phyloP scores from a whole-genome alignment of 1,139 yeast species.

The Kodamaea ohmeri region DNA sequence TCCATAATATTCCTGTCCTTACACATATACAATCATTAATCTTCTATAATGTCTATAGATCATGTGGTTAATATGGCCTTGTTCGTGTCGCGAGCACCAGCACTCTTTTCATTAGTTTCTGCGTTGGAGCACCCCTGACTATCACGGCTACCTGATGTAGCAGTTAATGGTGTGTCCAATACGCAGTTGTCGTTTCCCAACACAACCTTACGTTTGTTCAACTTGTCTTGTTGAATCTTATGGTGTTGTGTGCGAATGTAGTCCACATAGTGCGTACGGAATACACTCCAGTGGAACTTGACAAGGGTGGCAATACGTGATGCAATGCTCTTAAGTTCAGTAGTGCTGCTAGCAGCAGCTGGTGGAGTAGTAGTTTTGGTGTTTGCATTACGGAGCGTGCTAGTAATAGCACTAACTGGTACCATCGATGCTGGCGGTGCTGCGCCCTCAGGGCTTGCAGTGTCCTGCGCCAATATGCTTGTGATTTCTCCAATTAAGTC shows the following conservation, averaged over 20 bases:
- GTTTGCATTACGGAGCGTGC: conserved; percentile 7
- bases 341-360: conserved; percentile 13
- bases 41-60: conserved; percentile 10
- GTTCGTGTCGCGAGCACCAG: conserved; percentile 9
- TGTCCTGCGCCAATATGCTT: conserved; percentile 11
- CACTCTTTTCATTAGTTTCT: conserved; percentile 11
- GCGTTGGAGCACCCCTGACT: conserved; percentile 11
- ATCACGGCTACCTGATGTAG: conserved; percentile 9
- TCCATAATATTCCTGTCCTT: too few relatives aligned
- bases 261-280: conserved; percentile 51
- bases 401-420: conserved; percentile 4
- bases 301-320: conserved; percentile 55
- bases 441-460: conserved; percentile 8
- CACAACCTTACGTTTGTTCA: conserved; percentile 15
- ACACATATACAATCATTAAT: too few relatives aligned
- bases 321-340: conserved; percentile 50
- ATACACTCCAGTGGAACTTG: conserved; percentile 75
- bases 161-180: conserved; percentile 8
- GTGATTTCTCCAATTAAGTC: conserved; percentile 40
- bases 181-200: conserved; percentile 11
- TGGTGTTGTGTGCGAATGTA: conserved; percentile 20
- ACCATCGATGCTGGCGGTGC: conserved; percentile 4
- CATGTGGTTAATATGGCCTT: conserved; percentile 8
- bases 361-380: conserved; percentile 1
- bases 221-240: conserved; percentile 19